Evolutionary conservation across 805 yeast species (phyloP), one percentile per base, ranked within the genome.

Genomic region (Metahyphopichia silvanorum): DNA sequence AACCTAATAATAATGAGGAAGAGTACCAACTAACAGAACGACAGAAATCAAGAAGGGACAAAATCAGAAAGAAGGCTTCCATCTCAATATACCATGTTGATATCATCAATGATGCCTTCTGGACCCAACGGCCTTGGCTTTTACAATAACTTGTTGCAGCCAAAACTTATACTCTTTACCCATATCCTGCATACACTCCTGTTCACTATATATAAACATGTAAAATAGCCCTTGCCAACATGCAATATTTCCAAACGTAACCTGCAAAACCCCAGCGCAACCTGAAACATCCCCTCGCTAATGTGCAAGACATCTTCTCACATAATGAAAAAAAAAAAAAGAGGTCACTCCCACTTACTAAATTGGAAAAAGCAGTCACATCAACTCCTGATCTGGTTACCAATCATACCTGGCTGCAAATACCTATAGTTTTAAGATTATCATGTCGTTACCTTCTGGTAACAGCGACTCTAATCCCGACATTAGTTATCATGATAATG

Each of bases 51-150:
- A 51, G 84, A 29, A 43, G 58, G 15, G 63, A 63, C 16, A 79
- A 79, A 49, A 61, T 62, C 36, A 51, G 73, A 16, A 64, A 60
- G 29, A 78, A 79, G 44, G 69, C 76, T 3, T 51, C 47, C 10
- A 63, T 84, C 1, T 46, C 42, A 5, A 49, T 53, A 16, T 51
- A 65, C 35, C 87, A 84, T 43, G 63, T 66, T 17, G 93, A 85
- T 49, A 58, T 84, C 19, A 79, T 84, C 8, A 70, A 72, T 18
- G 85, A 79, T 30, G 61, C 47, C 4, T 83, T 84, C 46, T 83
- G 93, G 93, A 37, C 44, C 3, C 43, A 53, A 3, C 58, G 79
- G 32, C 73, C 76, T 5, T 62, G 58, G 57, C 30, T 55, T 9
- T 33, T 27, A n/a, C 41, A 43, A 21, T 39, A 29, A 35, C 30